phyloP scores from a whole-genome alignment of 345 rosid genomes.

The Citrus glauca region DNA sequence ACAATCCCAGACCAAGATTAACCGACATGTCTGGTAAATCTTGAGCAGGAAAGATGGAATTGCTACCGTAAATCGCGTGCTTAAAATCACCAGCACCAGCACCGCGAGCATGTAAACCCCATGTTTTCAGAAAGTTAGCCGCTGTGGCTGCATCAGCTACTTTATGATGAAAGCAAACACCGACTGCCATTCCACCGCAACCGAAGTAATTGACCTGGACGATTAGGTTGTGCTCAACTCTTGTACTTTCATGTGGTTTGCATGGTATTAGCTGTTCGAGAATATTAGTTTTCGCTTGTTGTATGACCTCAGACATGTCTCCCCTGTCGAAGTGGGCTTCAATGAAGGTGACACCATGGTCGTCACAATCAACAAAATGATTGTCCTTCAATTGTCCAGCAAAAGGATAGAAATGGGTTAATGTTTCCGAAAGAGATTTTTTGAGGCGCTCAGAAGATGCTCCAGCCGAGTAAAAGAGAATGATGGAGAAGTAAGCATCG shows the following conservation, averaged over 20 bases:
- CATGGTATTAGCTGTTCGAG: constrained; percentile 14
- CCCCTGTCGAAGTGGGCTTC: constrained; percentile 5
- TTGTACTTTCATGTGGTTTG: not conserved
- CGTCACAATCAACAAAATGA: constrained; percentile 21
- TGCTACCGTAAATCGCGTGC: constrained; percentile 16
- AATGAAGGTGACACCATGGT: constrained; percentile 15
- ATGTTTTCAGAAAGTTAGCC: constrained; percentile 6
- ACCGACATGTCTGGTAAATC: not conserved
- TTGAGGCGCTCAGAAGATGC: not conserved
- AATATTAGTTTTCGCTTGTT: not conserved
- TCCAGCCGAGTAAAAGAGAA: constrained; percentile 17
- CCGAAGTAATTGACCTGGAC: constrained; percentile 24
- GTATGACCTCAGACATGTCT: constrained; percentile 8
- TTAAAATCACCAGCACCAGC: not conserved
- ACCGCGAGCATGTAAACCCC: constrained; percentile 17
- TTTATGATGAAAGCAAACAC: constrained; percentile 13
- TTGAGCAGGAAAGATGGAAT: constrained; percentile 14
- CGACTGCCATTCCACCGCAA: constrained; percentile 29
- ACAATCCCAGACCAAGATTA: not conserved
- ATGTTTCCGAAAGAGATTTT: constrained; percentile 14
- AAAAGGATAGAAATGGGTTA: constrained; percentile 20
- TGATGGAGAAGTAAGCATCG: constrained; percentile 14
- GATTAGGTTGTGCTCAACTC: not conserved
- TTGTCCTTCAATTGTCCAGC: constrained; percentile 19
- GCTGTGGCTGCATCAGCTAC: constrained; percentile 24